A percentile compares a stretch with the other conserved stretches of the same genome.
These are phyloP conservation scores for Uronychia setigera DNA, from an alignment of 73 alveolate genomes.

Conservation along the genomic window DNA sequence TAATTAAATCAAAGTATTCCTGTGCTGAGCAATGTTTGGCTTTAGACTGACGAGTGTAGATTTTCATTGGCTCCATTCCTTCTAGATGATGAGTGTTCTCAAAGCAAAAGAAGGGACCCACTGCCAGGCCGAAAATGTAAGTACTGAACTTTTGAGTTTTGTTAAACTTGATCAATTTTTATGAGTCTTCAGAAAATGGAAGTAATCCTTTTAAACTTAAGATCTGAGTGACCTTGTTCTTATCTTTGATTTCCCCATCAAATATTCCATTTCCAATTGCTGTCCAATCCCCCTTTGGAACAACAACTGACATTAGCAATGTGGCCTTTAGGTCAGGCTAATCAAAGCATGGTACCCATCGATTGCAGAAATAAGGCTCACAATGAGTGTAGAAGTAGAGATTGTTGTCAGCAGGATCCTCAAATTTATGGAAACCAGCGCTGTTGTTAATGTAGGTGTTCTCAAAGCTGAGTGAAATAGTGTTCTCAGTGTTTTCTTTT, in stretches of 20 bases:
- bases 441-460: conserved; percentile 85
- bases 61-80: conserved; percentile 44
- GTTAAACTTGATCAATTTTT: conserved; percentile 25
- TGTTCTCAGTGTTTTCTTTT: conserved; percentile 19
- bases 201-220: not conserved
- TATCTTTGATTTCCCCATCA: conserved; percentile 32
- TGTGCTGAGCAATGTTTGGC: conserved; percentile 70
- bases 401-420: conserved; percentile 93
- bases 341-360: conserved; percentile 98
- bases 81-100: conserved; percentile 20
- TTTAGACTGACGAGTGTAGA: conserved; percentile 71
- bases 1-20: conserved; percentile 74
- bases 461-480: conserved; percentile 45
- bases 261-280: conserved; percentile 87
- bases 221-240: conserved; percentile 33
- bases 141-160: conserved; percentile 56
- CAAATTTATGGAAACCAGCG: conserved; percentile 93
- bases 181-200: conserved; percentile 5
- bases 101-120: conserved; percentile 54
- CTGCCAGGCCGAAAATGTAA: conserved; percentile 53
- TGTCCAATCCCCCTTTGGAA: conserved; percentile 92
- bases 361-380: conserved; percentile 96
- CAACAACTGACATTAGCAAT: conserved; percentile 75
- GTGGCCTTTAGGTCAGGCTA: conserved; percentile 97
- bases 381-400: conserved; percentile 95